Evolutionary conservation across 176 grass and related monocot genomes (phyloP), one percentile per base, ranked within the genome.

Genomic region (Metroxylon sagu): DNA sequence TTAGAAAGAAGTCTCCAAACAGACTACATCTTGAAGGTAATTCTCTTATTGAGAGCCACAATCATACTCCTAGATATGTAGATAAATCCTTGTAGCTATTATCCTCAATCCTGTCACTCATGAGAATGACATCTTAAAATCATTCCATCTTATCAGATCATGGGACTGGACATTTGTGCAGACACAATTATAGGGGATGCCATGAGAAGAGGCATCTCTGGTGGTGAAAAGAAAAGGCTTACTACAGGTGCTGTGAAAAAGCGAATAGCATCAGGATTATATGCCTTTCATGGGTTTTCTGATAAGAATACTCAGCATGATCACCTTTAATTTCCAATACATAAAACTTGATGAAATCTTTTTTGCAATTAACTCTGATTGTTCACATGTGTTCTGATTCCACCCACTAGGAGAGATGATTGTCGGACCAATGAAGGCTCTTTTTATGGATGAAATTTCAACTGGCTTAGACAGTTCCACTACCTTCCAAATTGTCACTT

Each of bases 381-480:
- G 17, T 29, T 30, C 1, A 39, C 3, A 4, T 53, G 43, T 35
- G 6, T 31, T 48, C 14, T 67, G 35, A 39, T 1, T 74, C 53
- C 29, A 60, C 56, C 8, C 16, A 64, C 19, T 57, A 95, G 91
- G 81, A 75, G 92, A 97, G 69, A 97, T 97, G 86, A 72, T 97
- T 60, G 92, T 97, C 21, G 92, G 92, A 54, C 84, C 86, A 3
- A 77, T 84, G 50, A 83, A 61, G 63, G 92, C 81, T 14, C 75
- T 97, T 39, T 97, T 97, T 73, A 97, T 97, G 92, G 92, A 97
- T 19, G 87, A 97, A 81, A 97, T 97, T 59, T 97, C 92, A 0
- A 97, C 92, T 60, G 92, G 92, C 19, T 84, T 97, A 27, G 92
- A 97, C 25, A 97, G 92, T 84, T 97, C 92, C 12, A 97, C 92